Evolutionary conservation across 495 filamentous ascomycete genomes (phyloP).

Genomic region (Evernia prunastri): DNA sequence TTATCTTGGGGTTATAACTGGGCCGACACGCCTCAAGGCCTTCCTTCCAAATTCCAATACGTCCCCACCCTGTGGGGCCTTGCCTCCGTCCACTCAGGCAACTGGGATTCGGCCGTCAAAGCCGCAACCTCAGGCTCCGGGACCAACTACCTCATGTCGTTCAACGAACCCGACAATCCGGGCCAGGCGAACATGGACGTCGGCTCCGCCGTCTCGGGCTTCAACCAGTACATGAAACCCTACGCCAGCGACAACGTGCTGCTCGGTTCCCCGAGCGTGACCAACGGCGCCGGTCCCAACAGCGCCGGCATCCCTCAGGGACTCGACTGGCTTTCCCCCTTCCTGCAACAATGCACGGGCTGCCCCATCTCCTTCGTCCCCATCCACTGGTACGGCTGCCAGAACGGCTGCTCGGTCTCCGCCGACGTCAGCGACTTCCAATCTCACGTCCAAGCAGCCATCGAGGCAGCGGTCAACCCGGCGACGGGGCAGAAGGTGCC

Average conservation of each 20-base stretch:
- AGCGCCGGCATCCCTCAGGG: slow-evolving; percentile 42
- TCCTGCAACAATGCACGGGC: slow-evolving; percentile 50
- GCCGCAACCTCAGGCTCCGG: slow-evolving; percentile 25
- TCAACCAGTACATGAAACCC: slow-evolving; percentile 62
- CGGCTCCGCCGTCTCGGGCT: slow-evolving; percentile 51
- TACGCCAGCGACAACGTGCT: slow-evolving; percentile 52
- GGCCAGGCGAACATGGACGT: slow-evolving; percentile 61
- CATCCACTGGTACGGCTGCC: slow-evolving; percentile 63
- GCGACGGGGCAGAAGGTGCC: slow-evolving; percentile 36
- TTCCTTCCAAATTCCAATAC: slow-evolving; percentile 49
- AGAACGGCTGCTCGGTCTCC: slow-evolving; percentile 21
- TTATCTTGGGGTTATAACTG: slow-evolving; percentile 53
- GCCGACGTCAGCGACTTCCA: slow-evolving; percentile 49
- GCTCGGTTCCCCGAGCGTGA: slow-evolving; percentile 70
- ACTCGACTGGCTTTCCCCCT: slow-evolving; percentile 55
- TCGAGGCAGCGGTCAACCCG: slow-evolving; percentile 27
- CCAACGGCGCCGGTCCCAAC: slow-evolving; percentile 57
- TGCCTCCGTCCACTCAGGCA: slow-evolving; percentile 28
- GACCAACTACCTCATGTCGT: slow-evolving; percentile 54
- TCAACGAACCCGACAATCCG: slow-evolving; percentile 80
- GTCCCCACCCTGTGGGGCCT: slow-evolving; percentile 70
- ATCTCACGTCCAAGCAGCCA: slow-evolving; percentile 48
- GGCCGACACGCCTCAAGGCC: slow-evolving; percentile 42
- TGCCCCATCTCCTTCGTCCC: slow-evolving; percentile 62
- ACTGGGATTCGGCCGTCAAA: slow-evolving; percentile 55